Conservation (phyloP, 1,139 yeast genomes). For the Kluyveromyces sp. region DNA sequence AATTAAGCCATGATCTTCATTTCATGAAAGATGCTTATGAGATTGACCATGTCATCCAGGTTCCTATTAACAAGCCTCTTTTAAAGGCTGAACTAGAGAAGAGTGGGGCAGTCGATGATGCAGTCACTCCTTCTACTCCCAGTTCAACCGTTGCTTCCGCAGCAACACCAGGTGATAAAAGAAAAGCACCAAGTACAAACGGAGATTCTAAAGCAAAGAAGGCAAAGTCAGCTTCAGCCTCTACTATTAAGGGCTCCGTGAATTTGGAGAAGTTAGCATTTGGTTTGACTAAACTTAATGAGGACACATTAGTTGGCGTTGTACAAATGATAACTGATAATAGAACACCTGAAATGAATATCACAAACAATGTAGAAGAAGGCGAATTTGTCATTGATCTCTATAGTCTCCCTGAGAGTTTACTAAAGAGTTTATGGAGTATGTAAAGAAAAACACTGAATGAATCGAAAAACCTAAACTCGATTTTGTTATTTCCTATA, state of each 20-base stretch:
- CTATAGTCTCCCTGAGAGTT: conserved; percentile 85
- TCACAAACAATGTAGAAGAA: conserved; percentile 90
- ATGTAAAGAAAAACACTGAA: conserved; percentile 57
- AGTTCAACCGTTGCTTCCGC: conserved; percentile 12
- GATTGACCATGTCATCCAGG: conserved; percentile 66
- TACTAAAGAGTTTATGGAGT: conserved; percentile 90
- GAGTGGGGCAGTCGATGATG: conserved; percentile 57
- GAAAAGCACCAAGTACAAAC: conserved; percentile 34
- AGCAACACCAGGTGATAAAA: conserved; percentile 20
- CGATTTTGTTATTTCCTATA: background rate
- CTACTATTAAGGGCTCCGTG: conserved; percentile 56
- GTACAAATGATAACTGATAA: conserved; percentile 98
- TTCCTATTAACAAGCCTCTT: conserved; percentile 71
- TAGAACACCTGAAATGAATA: conserved; percentile 90
- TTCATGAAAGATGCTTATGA: conserved; percentile 70
- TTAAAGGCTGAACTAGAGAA: conserved; percentile 68
- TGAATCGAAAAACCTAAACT: conserved; percentile 5
- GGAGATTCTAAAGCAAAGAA: conserved; percentile 53
- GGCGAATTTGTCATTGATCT: conserved; percentile 97
- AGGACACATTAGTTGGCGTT: conserved; percentile 87
- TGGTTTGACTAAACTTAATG: conserved; percentile 78
- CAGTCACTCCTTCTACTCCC: conserved; percentile 9
- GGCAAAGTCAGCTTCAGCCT: conserved; percentile 38
- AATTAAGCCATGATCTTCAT: conserved; percentile 81
- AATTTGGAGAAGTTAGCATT: conserved; percentile 89